Conservation (phyloP, 177 flowering plant genomes). For the Vitis hybrid region DNA sequence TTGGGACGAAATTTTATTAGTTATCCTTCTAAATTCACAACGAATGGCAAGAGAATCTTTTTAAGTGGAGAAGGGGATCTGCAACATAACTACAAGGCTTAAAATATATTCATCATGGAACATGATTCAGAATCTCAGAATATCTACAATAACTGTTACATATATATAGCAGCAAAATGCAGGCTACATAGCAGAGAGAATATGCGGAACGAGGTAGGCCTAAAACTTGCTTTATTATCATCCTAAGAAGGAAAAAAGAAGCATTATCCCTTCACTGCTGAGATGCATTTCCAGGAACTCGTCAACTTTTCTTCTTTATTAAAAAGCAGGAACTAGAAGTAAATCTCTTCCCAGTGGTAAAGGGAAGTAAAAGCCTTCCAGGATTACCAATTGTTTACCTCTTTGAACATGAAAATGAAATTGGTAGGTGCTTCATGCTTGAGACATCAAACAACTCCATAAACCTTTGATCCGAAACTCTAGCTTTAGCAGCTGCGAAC, state of each 20-base stretch:
- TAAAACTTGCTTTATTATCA: conserved; percentile 2
- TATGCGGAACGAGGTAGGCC: neutral
- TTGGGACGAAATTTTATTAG: no score
- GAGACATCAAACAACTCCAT: conserved; percentile 85
- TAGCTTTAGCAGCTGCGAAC: conserved; percentile 92
- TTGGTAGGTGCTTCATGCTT: conserved; percentile 53
- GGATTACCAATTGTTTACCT: conserved; percentile 26
- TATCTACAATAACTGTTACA: no score
- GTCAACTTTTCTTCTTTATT: conserved; percentile 28
- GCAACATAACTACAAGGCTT: no score
- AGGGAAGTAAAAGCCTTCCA: conserved; percentile 3
- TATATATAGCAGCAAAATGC: no score
- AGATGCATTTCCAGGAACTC: conserved; percentile 25
- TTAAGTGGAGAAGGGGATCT: no score
- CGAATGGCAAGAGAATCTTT: no score
- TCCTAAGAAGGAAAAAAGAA: conserved; percentile 6
- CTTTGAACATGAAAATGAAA: conserved; percentile 50
- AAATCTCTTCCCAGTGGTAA: conserved; percentile 1
- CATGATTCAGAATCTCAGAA: no score
- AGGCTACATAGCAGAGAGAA: no score
- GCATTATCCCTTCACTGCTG: conserved; percentile 20
- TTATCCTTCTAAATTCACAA: no score
- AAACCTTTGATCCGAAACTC: conserved; percentile 85
- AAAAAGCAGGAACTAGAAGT: conserved; percentile 5
- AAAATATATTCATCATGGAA: no score